A percentile compares a stretch with the other conserved stretches of the same genome.
Evolutionary conservation across 129 eudicot genomes (phyloP).

Genomic region (carrot (Daucus carota)): DH1_v3.0 NC_030384.2:24367001-24367500

Average conservation of each 20-base stretch:
- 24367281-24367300: conserved; percentile 31
- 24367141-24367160: background rate
- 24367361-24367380: no score
- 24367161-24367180: background rate
- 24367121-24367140: conserved; percentile 21
- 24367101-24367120: conserved; percentile 32
- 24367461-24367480: background rate
- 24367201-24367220: background rate
- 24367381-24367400: background rate
- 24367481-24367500: background rate
- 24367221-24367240: conserved; percentile 39
- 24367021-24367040: background rate
- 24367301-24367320: background rate
- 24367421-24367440: background rate
- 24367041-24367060: conserved; percentile 25
- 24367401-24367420: background rate
- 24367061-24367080: conserved; percentile 45
- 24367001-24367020: background rate
- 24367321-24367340: background rate
- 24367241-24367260: conserved; percentile 37
- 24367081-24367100: conserved; percentile 31
- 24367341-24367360: background rate
- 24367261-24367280: conserved; percentile 42
- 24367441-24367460: background rate
- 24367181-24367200: background rate